Evolutionary conservation across 2,329 filamentous ascomycete species (phyloP).

Genomic region (Cyphellophora europaea): DNA sequence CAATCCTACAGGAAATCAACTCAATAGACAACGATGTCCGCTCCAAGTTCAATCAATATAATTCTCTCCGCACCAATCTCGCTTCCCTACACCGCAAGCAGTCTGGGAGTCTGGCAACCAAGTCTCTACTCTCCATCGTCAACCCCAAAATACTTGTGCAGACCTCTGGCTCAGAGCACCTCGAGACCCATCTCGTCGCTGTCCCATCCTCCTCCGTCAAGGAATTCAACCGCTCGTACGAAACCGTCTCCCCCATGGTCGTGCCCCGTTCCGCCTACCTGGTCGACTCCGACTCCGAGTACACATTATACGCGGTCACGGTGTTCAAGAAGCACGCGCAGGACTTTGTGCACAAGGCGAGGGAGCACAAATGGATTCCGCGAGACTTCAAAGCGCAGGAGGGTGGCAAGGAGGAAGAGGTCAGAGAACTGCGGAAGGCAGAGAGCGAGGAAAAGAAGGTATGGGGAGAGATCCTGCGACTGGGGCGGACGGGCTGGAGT

Average conservation of each 20-base stretch:
- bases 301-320: constrained; percentile 76
- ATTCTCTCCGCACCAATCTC: constrained; percentile 76
- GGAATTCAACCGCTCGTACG: constrained; percentile 83
- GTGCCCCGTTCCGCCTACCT: constrained; percentile 79
- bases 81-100: constrained; percentile 76
- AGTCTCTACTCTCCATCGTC: constrained; percentile 83
- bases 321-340: constrained; percentile 83
- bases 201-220: constrained; percentile 73
- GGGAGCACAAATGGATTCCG: constrained; percentile 90
- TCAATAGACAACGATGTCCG: constrained; percentile 96
- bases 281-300: constrained; percentile 80
- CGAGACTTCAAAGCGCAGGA: constrained; percentile 90
- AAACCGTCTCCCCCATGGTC: constrained; percentile 81
- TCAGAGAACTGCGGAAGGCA: constrained; percentile 73
- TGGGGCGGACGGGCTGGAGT: constrained; percentile 87
- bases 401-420: constrained; percentile 81
- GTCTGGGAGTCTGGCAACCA: constrained; percentile 88
- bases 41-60: constrained; percentile 89
- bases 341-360: constrained; percentile 85
- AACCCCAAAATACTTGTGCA: constrained; percentile 70
- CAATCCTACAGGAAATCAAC: constrained; percentile 61
- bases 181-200: constrained; percentile 89
- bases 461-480: constrained; percentile 80
- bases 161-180: constrained; percentile 70
- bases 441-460: constrained; percentile 80